Evolutionary conservation across 805 yeast genomes (phyloP), one percentile per base, ranked within the genome.

Genomic region (Saturnispora besseyi): DNA sequence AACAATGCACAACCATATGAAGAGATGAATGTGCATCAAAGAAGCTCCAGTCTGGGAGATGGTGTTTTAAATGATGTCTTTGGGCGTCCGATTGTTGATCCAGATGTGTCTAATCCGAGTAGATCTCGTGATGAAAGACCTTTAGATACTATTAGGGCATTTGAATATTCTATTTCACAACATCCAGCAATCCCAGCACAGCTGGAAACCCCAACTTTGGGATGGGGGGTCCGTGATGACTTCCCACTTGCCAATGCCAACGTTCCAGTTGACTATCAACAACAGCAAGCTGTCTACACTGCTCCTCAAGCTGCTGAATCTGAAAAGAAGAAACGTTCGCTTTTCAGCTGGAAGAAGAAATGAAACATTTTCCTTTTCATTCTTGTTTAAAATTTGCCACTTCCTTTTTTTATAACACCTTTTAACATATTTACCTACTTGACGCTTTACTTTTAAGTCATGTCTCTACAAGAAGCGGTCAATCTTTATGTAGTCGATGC

Each of bases 1-100:
- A 89, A 85, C 62, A 98, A 91, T 67, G 91, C 84, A 8, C 98
- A 93, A 71, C 99, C 99, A 8, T 93, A 87, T 64, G 96, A 93
- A 68, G 78, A 77, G 62, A 61, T 72, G 70, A 65, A 64, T 49
- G 58, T 57, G 28, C 72, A 67, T 51, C 63, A 62, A 41, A 61
- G 71, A 59, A 61, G 55, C 46, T 57, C 66, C 7, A 66, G 70
- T 21, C 51, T 66, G 46, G 61, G 65, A 41, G 60, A 61, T 26
- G 81, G 81, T 29, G 73, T 71, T 40, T 62, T 81, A 59, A 78
- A 78, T 57, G 99, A 93, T 65, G 81, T 87, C 41, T 91, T 90
- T 65, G 99, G 99, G 21, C 77, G 78, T 52, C 79, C 83, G 6
- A 93, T 93, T 60, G 63, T 62, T 3, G 79, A 79, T 55, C 86